phyloP scores from a whole-genome alignment of 352 stramenopile species.

The Pilasporangium apinafurcum region DNA sequence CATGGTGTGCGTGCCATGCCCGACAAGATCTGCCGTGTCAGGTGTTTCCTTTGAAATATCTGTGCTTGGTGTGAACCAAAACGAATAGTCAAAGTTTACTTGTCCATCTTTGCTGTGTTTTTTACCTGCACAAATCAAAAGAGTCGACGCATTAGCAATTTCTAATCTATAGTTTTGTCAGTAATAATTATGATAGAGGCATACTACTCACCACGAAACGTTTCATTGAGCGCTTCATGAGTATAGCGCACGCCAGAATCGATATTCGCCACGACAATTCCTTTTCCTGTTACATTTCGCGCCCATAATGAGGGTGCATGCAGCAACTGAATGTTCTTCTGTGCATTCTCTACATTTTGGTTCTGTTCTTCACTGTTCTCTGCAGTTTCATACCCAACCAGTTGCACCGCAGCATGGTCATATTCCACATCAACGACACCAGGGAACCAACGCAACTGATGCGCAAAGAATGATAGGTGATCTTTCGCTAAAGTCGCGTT shows the following conservation, averaged over 20 bases:
- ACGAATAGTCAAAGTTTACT: slow-evolving; percentile 59
- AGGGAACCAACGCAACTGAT: slow-evolving; percentile 23
- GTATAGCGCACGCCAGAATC: slow-evolving; percentile 70
- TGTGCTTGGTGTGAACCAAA: slow-evolving; percentile 52
- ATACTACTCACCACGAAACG: slow-evolving; percentile 39
- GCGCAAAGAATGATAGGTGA: slow-evolving; percentile 9
- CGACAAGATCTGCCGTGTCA: slow-evolving; percentile 59
- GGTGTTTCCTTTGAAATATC: slow-evolving; percentile 48
- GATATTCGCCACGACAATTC: slow-evolving; percentile 59
- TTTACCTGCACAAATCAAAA: slow-evolving; percentile 6
- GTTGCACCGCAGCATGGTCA: slow-evolving; percentile 16
- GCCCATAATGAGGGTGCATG: slow-evolving; percentile 48
- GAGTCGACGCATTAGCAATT: too few relatives aligned
- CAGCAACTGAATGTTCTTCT: slow-evolving; percentile 43
- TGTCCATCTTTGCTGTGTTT: slow-evolving; percentile 11
- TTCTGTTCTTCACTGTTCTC: slow-evolving; percentile 3
- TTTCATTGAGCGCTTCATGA: slow-evolving; percentile 36
- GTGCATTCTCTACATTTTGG: slow-evolving; percentile 1
- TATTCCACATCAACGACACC: slow-evolving; percentile 35
- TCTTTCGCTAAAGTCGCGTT: background rate
- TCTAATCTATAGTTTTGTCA: too few relatives aligned
- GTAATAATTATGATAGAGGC: too few relatives aligned
- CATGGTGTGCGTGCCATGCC: slow-evolving; percentile 67
- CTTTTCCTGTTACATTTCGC: slow-evolving; percentile 18
- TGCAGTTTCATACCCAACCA: slow-evolving; percentile 9